These are phyloP conservation scores for Neurospora africana DNA, from an alignment of 495 filamentous ascomycete genomes.

Conservation along the genomic window DNA sequence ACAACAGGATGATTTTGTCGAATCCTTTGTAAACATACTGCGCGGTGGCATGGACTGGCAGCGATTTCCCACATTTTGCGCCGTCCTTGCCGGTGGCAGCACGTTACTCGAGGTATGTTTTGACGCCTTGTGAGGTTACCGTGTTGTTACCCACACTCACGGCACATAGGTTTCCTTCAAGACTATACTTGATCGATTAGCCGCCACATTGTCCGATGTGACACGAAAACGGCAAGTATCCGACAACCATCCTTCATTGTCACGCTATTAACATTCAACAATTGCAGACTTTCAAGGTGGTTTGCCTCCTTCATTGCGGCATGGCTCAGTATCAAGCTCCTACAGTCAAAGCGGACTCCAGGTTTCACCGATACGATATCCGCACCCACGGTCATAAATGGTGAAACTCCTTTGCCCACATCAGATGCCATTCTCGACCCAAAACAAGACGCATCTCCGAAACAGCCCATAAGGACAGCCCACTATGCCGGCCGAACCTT, in stretches of 20 bases:
- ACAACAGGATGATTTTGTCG: constrained; percentile 27
- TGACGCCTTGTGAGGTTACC: background rate
- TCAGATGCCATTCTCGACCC: background rate
- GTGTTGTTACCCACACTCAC: constrained; percentile 1
- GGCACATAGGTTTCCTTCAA: constrained; percentile 20
- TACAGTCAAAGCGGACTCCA: constrained; percentile 35
- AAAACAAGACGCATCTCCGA: background rate
- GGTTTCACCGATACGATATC: constrained; percentile 27
- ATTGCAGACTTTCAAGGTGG: constrained; percentile 33
- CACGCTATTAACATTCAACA: background rate
- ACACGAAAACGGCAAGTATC: constrained; percentile 23
- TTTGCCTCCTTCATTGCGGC: constrained; percentile 39
- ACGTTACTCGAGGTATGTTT: constrained; percentile 55
- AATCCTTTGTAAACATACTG: constrained; percentile 32
- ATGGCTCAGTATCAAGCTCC: constrained; percentile 38
- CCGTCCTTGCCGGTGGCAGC: constrained; percentile 61
- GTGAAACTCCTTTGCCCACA: background rate
- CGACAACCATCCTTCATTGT: background rate
- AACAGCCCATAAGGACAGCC: constrained; percentile 16
- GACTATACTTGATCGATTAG: constrained; percentile 13
- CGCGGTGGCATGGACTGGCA: constrained; percentile 38
- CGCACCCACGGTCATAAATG: background rate
- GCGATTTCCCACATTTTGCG: constrained; percentile 78
- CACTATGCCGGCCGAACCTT: constrained; percentile 65
- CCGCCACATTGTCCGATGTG: constrained; percentile 15